Evolutionary conservation across 352 stramenopile genomes (phyloP), one percentile per base, ranked within the genome.

Genomic region (Saprolegnia diclina): DNA sequence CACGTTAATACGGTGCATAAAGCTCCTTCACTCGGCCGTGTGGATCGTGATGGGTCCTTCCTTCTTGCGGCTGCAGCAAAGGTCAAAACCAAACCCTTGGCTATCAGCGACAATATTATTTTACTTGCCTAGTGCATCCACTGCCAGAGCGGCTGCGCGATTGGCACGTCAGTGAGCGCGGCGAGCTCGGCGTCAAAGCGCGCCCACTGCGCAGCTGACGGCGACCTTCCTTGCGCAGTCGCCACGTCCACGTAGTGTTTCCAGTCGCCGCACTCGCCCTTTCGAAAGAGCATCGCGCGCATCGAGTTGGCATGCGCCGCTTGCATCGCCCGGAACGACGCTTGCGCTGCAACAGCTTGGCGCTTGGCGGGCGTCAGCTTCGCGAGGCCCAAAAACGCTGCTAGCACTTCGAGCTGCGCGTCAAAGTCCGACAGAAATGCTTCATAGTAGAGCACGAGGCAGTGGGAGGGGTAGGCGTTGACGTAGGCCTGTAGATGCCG

Each of bases 101-200:
- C n/a, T n/a, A n/a, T n/a, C n/a, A n/a, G n/a, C n/a, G n/a, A n/a
- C n/a, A n/a, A n/a, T n/a, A n/a, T n/a, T n/a, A n/a, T n/a, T n/a
- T n/a, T n/a, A n/a, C n/a, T n/a, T n/a, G 45, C 21, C 32, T 57
- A 57, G 16, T 57, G 22, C 52, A 57, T 57, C 52, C 52, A 57
- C 52, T 57, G 22, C 7, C 14, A 57, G 16, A 57, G 22, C 13
- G 52, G 52, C 52, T 57, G 52, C 7, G 52, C 52, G 22, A 57
- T 7, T 7, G 52, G 52, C 9, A 57, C 7, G 16, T 57, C 52
- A 38, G 7, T 7, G 16, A 57, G 52, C 9, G 22, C 16, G 7
- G 22, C 52, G 16, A 57, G 52, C 16, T 57, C 52, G 7, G 7
- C 52, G 32, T 57, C 52, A 16, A 57, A 57, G 16, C 9, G 9